Evolutionary conservation across 768 basidiomycete genomes (phyloP).

Genomic region (Kwoniella heveanensis): DNA sequence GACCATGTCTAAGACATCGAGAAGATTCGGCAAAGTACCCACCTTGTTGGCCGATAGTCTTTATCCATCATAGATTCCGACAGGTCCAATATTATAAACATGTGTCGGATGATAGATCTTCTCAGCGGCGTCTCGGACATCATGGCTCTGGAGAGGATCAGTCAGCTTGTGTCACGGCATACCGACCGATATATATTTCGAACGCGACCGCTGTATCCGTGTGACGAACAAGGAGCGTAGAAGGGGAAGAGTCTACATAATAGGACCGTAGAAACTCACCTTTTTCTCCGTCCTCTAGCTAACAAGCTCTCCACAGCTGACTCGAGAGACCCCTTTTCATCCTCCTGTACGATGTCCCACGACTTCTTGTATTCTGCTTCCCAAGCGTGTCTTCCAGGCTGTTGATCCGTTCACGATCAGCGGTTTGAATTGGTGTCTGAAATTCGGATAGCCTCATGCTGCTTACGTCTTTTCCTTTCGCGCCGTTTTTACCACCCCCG

Average conservation of each 20-base stretch:
- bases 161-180: too few species aligned
- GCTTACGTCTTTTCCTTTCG: slow-evolving; percentile 33
- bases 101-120: slow-evolving; percentile 92
- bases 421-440: too few species aligned
- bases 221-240: too few species aligned
- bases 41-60: slow-evolving; percentile 83
- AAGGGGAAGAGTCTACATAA: too few species aligned
- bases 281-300: slow-evolving; percentile 77
- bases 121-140: slow-evolving; percentile 71
- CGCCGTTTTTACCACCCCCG: slow-evolving; percentile 21
- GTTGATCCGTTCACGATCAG: too few species aligned
- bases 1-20: too few species aligned
- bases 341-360: slow-evolving; percentile 97
- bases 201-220: too few species aligned
- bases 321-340: slow-evolving; percentile 87
- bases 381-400: slow-evolving; percentile 72
- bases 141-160: too few species aligned
- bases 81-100: slow-evolving; percentile 87
- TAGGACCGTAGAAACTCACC: too few species aligned
- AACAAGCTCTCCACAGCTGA: slow-evolving; percentile 85
- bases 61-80: slow-evolving; percentile 91
- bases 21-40: slow-evolving; percentile 1
- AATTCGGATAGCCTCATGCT: too few species aligned
- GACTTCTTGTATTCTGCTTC: slow-evolving; percentile 90
- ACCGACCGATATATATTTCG: too few species aligned